Evolutionary conservation across 805 yeast species (phyloP).

Genomic region (Metschnikowia lachancei): DNA sequence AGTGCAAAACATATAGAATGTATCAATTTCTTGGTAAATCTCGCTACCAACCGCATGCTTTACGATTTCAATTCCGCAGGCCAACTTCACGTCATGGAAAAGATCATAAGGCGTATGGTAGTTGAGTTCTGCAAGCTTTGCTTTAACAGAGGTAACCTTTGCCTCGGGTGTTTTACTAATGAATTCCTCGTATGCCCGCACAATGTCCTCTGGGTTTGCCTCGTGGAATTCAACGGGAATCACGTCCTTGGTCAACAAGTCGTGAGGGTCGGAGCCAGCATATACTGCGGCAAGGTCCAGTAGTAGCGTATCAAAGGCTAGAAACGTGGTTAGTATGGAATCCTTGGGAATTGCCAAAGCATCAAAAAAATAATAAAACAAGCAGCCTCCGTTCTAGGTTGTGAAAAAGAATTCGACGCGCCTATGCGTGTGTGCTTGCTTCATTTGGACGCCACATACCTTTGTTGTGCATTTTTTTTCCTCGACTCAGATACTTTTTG

Average conservation of each 20-base stretch:
- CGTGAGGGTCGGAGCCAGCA: slow-evolving; percentile 11
- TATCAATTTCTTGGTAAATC: slow-evolving; percentile 54
- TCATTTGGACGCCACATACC: slow-evolving; percentile 5
- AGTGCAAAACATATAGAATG: slow-evolving; percentile 58
- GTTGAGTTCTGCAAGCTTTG: slow-evolving; percentile 35
- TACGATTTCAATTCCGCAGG: slow-evolving; percentile 48
- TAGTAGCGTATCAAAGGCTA: slow-evolving; percentile 19
- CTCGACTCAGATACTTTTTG: slow-evolving; percentile 14
- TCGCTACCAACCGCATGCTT: slow-evolving; percentile 48
- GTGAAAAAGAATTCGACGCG: background rate
- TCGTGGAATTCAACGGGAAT: slow-evolving; percentile 52
- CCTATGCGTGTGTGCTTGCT: background rate
- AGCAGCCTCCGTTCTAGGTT: slow-evolving; percentile 9
- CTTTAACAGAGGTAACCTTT: slow-evolving; percentile 39
- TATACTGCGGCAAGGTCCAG: slow-evolving; percentile 15
- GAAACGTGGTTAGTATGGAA: slow-evolving; percentile 4
- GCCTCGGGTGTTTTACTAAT: slow-evolving; percentile 29
- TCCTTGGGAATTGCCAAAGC: background rate
- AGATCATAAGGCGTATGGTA: slow-evolving; percentile 53
- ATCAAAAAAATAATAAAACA: slow-evolving; percentile 15
- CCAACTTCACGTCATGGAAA: slow-evolving; percentile 65
- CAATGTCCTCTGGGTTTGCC: slow-evolving; percentile 40
- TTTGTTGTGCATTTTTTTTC: slow-evolving; percentile 8
- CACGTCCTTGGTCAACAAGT: slow-evolving; percentile 12
- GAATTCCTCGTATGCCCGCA: slow-evolving; percentile 39